Percentiles rank a stretch among this genome's conserved stretches.
Conservation (phyloP, 2,329 filamentous ascomycete species). For the Zymoseptoria tritici region DNA sequence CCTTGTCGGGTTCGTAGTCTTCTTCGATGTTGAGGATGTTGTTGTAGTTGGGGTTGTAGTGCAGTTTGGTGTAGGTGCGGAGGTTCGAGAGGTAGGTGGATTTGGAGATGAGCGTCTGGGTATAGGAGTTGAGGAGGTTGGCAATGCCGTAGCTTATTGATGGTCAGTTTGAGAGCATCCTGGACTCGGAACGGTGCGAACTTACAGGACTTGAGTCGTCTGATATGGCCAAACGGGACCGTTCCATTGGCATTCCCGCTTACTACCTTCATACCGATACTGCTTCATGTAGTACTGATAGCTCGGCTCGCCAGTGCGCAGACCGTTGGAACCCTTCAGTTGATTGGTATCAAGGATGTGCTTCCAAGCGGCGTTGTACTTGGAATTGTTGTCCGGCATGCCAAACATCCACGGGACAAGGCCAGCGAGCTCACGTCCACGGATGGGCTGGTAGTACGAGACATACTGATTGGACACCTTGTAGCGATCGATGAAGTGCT, state of each 20-base stretch:
- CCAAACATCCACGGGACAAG: conserved; percentile 39
- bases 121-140: conserved; percentile 39
- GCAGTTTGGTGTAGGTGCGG: conserved; percentile 34
- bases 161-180: not conserved
- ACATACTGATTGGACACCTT: conserved; percentile 35
- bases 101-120: conserved; percentile 23
- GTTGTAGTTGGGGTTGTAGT: conserved; percentile 29
- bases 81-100: conserved; percentile 34
- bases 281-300: conserved; percentile 42
- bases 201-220: conserved; percentile 33
- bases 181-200: not conserved
- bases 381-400: conserved; percentile 33
- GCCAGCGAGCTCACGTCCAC: conserved; percentile 39
- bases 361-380: conserved; percentile 33
- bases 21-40: conserved; percentile 36
- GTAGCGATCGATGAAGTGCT: conserved; percentile 40
- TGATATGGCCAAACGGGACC: conserved; percentile 41
- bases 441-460: conserved; percentile 35
- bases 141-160: conserved; percentile 29
- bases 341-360: conserved; percentile 32
- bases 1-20: conserved; percentile 39
- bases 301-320: conserved; percentile 38
- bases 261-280: conserved; percentile 32
- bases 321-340: conserved; percentile 31
- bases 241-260: conserved; percentile 40